phyloP scores from a whole-genome alignment of 176 grass and related monocot genomes.

The Carex pumila region DNA sequence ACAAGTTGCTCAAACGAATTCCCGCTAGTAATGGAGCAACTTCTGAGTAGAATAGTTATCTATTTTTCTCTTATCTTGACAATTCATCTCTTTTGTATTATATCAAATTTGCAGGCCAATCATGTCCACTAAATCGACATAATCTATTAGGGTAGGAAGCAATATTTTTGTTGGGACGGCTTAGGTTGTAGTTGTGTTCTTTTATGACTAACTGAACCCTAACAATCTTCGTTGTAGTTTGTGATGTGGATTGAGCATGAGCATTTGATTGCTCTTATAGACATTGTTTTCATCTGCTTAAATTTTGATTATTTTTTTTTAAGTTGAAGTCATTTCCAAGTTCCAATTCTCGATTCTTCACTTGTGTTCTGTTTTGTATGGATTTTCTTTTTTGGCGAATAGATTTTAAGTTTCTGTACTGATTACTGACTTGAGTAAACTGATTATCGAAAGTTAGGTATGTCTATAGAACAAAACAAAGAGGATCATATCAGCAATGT shows the following conservation, averaged over 20 bases:
- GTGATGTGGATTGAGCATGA: not conserved
- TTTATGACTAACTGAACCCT: not conserved
- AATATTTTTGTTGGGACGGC: not conserved
- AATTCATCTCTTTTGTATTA: not conserved
- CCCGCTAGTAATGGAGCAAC: not conserved
- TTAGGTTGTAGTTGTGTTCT: slow-evolving; percentile 12
- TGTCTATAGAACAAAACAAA: not conserved
- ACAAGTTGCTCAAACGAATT: slow-evolving; percentile 71
- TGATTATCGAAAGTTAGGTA: not conserved
- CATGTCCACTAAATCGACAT: not conserved
- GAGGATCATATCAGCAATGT: not conserved
- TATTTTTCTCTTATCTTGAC: not conserved
- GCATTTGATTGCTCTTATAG: not conserved
- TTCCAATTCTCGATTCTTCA: not conserved
- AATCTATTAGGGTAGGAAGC: not conserved
- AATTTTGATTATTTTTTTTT: not conserved
- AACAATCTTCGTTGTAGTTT: not conserved
- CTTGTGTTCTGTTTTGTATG: not conserved
- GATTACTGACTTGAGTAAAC: not conserved
- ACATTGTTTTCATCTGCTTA: not conserved
- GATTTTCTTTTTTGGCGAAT: not conserved
- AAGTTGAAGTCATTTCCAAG: not conserved
- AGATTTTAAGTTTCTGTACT: not conserved
- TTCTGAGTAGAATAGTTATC: not conserved
- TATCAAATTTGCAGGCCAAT: not conserved